Evolutionary conservation across 306 rosid genomes (phyloP).

Genomic region (Vigna nakashimae): DNA sequence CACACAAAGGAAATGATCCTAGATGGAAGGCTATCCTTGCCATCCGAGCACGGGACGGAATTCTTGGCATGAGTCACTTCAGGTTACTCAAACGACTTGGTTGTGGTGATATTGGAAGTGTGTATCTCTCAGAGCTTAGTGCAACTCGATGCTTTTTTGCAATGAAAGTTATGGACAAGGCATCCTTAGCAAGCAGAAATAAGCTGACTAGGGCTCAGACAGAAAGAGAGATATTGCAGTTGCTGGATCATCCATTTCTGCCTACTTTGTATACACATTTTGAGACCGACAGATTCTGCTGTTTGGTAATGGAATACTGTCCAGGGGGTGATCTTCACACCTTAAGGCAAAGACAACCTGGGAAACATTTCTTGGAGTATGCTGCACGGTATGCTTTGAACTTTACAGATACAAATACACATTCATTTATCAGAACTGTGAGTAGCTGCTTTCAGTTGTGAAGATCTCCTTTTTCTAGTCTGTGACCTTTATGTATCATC

Average conservation of each 20-base stretch:
- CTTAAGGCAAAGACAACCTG: slow-evolving; percentile 93
- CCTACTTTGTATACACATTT: slow-evolving; percentile 93
- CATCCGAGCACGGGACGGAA: slow-evolving; percentile 79
- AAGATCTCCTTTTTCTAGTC: slow-evolving; percentile 19
- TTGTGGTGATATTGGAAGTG: slow-evolving; percentile 96
- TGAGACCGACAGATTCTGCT: slow-evolving; percentile 89
- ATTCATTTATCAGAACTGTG: slow-evolving; percentile 6
- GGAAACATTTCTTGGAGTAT: slow-evolving; percentile 93
- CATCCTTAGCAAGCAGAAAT: slow-evolving; percentile 89
- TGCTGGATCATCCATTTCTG: slow-evolving; percentile 93
- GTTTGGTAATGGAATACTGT: slow-evolving; percentile 97
- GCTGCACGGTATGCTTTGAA: slow-evolving; percentile 79
- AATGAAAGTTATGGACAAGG: slow-evolving; percentile 98
- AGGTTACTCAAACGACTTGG: slow-evolving; percentile 86
- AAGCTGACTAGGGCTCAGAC: slow-evolving; percentile 93
- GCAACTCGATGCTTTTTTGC: slow-evolving; percentile 91
- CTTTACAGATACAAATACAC: slow-evolving; percentile 20
- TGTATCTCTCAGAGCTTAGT: slow-evolving; percentile 94
- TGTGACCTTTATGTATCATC: slow-evolving; percentile 6
- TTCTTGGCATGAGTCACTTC: slow-evolving; percentile 93
- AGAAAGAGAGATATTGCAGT: slow-evolving; percentile 92
- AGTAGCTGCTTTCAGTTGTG: slow-evolving; percentile 9
- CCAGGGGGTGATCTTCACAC: slow-evolving; percentile 95
- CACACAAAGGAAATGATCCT: slow-evolving; percentile 95
- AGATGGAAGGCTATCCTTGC: slow-evolving; percentile 96